Conservation (phyloP, 305 asterid genomes). For the Fraxinus xanthoxyloides region DNA sequence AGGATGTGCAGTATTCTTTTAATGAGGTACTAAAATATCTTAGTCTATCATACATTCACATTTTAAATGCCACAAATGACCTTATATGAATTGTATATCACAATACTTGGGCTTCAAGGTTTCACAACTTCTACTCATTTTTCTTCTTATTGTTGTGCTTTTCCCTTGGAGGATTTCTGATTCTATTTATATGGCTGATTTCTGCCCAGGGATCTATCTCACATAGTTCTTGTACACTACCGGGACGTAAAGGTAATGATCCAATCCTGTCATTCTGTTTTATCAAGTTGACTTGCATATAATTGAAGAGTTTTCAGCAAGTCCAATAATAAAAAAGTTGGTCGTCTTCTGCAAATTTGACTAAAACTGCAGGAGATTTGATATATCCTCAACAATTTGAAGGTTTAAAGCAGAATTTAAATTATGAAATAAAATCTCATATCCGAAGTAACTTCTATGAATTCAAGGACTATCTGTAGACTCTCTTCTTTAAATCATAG, state of each 20-base stretch:
- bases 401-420: background rate
- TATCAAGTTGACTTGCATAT: background rate
- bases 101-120: background rate
- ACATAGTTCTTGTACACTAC: conserved; percentile 97
- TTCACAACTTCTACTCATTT: background rate
- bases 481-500: background rate
- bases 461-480: background rate
- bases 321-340: background rate
- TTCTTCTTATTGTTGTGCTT: conserved; percentile 1
- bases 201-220: conserved; percentile 77
- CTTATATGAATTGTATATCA: background rate
- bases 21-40: background rate
- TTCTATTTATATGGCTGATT: conserved; percentile 23
- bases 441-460: conserved; percentile 9
- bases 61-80: background rate
- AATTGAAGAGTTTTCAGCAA: conserved; percentile 4
- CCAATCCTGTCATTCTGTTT: conserved; percentile 9
- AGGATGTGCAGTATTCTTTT: background rate
- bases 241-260: conserved; percentile 84
- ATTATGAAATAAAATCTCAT: conserved; percentile 12
- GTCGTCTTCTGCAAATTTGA: background rate
- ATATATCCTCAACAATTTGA: background rate
- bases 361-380: conserved; percentile 14
- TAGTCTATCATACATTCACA: background rate
- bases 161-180: conserved; percentile 19